Percentiles rank a stretch among this genome's conserved stretches.
Evolutionary conservation across 2,329 filamentous ascomycete genomes (phyloP).

Genomic region (Boeremia exigua): DNA sequence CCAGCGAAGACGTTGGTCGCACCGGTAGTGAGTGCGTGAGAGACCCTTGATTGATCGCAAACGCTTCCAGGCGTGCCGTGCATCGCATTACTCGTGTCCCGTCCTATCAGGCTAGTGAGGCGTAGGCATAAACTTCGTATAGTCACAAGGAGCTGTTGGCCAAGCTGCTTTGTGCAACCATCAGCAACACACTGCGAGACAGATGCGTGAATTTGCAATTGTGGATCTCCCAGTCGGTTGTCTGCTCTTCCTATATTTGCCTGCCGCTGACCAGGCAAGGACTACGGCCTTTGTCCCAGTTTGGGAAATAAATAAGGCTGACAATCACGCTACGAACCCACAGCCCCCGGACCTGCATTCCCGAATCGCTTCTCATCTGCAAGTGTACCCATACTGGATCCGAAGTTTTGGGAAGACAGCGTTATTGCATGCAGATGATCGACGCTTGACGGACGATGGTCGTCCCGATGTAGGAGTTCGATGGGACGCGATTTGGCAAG

Average conservation of each 20-base stretch:
- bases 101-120: not conserved
- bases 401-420: not conserved
- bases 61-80: not conserved
- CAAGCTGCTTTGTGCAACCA: not conserved
- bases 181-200: too few relatives aligned
- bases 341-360: not conserved
- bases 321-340: not conserved
- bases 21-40: not conserved
- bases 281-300: not conserved
- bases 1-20: not conserved
- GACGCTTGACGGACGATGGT: not conserved
- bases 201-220: not conserved
- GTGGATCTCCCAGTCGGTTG: not conserved
- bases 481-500: not conserved
- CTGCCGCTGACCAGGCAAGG: not conserved
- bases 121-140: not conserved
- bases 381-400: not conserved
- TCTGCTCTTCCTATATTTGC: not conserved
- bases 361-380: not conserved
- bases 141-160: not conserved
- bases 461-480: not conserved
- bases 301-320: not conserved
- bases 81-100: not conserved
- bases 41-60: too few relatives aligned
- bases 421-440: not conserved